Base-by-base conservation (phyloP, 768 basidiomycete species). In the Tricholoma terreum region DNA sequence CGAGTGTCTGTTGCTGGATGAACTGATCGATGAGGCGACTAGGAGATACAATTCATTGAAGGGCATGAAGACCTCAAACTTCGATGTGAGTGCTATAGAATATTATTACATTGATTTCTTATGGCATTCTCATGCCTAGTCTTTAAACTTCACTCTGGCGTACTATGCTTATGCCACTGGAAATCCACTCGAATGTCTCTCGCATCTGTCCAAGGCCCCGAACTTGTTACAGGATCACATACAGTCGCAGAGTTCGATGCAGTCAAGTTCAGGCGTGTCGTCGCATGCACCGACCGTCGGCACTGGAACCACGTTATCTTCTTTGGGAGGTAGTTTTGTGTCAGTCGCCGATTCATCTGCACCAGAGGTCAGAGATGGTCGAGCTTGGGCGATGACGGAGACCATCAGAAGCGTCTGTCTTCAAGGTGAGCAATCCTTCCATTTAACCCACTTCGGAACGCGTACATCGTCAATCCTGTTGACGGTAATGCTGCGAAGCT, bases 111-210 rank as follows among this genome's bases (percentile, higher is more conserved):
- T 3, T 30, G 36, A 54, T 35, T 50, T 36, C 36, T 35, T 50
- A 27, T 22, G 38, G 31, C 35, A 12, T n/a, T 57, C 54, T 63
- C 36, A 61, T 57, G 52, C 50, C 27, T 62, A 94, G 91, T 85
- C 85, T 10, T 75, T 90, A 14, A 75, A 80, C 60, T 77, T 91
- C 56, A 79, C 83, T 0, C 74, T 91, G 50, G 91, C 90, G 2
- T 92, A 92, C 70, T 89, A 89, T 65, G 84, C 86, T 3, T 92
- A 90, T 69, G 90, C 92, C 0, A 70, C 92, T 6, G 84, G 86
- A 24, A 77, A 81, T 22, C 86, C 86, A 15, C 69, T 76, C 2
- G 81, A 84, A 55, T 92, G 90, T 57, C 72, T 95, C 12, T 62
- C 73, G 2, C 76, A 87, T 62, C 76, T 92, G 2, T 66, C 69